phyloP scores from a whole-genome alignment of 495 filamentous ascomycete species.

The Neurospora sp. region DNA sequence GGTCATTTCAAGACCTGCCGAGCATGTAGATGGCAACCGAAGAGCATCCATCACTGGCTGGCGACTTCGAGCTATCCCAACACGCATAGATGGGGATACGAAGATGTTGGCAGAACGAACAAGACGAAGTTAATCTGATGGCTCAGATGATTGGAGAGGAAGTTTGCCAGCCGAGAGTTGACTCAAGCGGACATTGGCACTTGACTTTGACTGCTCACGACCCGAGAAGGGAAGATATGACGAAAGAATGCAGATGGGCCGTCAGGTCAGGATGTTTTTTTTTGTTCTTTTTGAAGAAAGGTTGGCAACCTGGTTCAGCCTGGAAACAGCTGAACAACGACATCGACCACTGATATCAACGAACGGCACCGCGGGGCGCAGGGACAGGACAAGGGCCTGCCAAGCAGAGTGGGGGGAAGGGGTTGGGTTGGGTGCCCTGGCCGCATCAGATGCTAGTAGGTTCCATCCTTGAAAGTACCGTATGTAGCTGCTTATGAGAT shows the following conservation, averaged over 20 bases:
- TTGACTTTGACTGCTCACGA: neutral
- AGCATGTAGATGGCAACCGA: neutral
- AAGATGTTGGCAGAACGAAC: neutral
- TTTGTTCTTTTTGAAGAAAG: neutral
- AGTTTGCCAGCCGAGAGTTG: neutral
- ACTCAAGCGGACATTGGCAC: neutral
- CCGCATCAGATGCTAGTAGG: neutral
- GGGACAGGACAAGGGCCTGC: neutral
- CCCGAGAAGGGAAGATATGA: neutral
- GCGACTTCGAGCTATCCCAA: neutral
- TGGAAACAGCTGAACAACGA: neutral
- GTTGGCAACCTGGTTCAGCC: neutral
- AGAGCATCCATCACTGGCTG: neutral
- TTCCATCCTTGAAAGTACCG: neutral
- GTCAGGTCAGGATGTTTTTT: neutral
- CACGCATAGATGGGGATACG: neutral
- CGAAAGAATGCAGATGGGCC: neutral
- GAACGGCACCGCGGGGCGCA: neutral
- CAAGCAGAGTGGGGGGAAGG: neutral
- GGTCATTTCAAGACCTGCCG: neutral
- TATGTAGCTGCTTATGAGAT: neutral
- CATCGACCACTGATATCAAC: neutral
- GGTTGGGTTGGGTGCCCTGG: neutral
- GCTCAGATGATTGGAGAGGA: neutral
- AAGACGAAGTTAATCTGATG: neutral